phyloP scores from a whole-genome alignment of 805 yeast species.

The Yamadazyma sp. region DNA sequence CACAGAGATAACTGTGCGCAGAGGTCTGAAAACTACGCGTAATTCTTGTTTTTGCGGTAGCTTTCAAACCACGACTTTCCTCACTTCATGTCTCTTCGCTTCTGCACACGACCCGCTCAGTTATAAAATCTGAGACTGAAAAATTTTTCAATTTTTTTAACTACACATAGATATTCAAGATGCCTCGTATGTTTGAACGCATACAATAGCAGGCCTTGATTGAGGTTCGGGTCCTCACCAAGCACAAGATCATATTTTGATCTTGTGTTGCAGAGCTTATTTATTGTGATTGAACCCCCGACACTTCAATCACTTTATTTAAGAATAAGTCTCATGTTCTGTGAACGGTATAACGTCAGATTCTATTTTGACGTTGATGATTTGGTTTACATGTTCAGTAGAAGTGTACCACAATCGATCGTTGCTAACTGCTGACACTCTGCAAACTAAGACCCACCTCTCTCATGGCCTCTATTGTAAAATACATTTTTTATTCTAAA shows the following conservation, averaged over 20 bases:
- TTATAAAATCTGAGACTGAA: slow-evolving; percentile 10
- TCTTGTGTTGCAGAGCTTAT: slow-evolving; percentile 19
- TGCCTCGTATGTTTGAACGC: slow-evolving; percentile 57
- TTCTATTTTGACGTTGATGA: too few species aligned
- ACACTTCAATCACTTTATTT: slow-evolving; percentile 68
- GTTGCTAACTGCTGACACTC: too few species aligned
- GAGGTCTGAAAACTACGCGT: slow-evolving; percentile 1
- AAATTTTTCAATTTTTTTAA: slow-evolving; percentile 16
- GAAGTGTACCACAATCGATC: not conserved
- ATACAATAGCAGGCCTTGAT: slow-evolving; percentile 8
- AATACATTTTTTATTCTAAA: not conserved
- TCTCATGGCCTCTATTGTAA: slow-evolving; percentile 9
- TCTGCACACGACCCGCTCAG: slow-evolving; percentile 3
- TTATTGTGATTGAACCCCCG: slow-evolving; percentile 74
- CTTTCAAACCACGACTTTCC: slow-evolving; percentile 1
- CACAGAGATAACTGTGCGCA: too few species aligned
- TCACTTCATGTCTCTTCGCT: not conserved
- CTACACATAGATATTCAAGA: slow-evolving; percentile 27
- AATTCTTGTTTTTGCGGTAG: not conserved
- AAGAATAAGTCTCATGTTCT: slow-evolving; percentile 20
- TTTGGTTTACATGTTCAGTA: too few species aligned
- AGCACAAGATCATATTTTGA: too few species aligned
- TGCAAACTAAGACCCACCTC: not conserved
- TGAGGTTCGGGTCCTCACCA: slow-evolving; percentile 82
- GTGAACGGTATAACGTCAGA: too few species aligned